Conservation (phyloP, 2,329 filamentous ascomycete genomes). For the Cordyceps fumosorosea region DNA sequence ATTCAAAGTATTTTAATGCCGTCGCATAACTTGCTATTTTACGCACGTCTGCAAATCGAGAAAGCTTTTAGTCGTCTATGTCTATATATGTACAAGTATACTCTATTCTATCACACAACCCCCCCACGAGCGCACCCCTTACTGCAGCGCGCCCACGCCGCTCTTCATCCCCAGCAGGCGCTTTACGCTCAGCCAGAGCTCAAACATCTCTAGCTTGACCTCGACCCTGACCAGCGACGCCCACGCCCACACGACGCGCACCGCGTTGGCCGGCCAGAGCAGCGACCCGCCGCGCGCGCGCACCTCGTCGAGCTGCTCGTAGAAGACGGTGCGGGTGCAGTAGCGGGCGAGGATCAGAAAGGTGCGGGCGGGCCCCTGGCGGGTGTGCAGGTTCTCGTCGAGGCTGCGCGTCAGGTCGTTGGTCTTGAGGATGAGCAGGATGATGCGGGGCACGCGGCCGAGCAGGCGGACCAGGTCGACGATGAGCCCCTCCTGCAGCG, state of each 20-base stretch:
- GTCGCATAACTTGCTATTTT: no score
- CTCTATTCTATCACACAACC: not conserved
- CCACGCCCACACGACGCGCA: slow-evolving; percentile 50
- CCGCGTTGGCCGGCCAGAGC: slow-evolving; percentile 51
- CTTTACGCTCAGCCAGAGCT: slow-evolving; percentile 53
- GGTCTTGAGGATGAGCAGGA: slow-evolving; percentile 92
- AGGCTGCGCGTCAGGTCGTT: slow-evolving; percentile 92
- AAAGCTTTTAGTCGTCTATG: not conserved
- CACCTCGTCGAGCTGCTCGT: slow-evolving; percentile 57
- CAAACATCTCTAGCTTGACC: slow-evolving; percentile 56
- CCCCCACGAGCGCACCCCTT: not conserved
- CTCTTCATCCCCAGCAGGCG: slow-evolving; percentile 33
- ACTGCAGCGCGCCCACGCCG: slow-evolving; percentile 16
- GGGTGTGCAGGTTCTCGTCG: slow-evolving; percentile 81
- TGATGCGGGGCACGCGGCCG: slow-evolving; percentile 82
- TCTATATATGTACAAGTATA: not conserved
- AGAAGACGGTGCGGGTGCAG: slow-evolving; percentile 59
- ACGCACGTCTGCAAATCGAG: not conserved
- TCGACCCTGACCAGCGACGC: slow-evolving; percentile 53
- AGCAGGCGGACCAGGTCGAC: slow-evolving; percentile 83
- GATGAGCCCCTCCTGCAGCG: slow-evolving; percentile 80
- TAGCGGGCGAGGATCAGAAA: slow-evolving; percentile 65
- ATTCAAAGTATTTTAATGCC: not conserved
- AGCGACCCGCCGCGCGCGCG: slow-evolving; percentile 41
- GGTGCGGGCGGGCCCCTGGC: slow-evolving; percentile 55